phyloP scores from a whole-genome alignment of 805 yeast species.

The Starmera quercuum region DNA sequence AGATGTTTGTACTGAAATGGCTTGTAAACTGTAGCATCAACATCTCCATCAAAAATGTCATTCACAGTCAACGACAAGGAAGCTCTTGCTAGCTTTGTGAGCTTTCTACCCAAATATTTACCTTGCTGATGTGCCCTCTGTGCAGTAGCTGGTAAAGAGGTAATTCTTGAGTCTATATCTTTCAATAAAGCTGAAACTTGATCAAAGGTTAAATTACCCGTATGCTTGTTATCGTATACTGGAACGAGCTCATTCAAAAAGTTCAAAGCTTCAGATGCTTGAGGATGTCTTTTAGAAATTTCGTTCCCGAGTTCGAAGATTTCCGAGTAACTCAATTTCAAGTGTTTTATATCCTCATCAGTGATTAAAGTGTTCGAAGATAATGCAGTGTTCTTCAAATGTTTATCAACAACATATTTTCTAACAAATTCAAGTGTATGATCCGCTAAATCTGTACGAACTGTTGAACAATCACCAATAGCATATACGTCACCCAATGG shows the following conservation, averaged over 20 bases:
- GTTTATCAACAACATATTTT: slow-evolving; percentile 36
- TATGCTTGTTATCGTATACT: slow-evolving; percentile 37
- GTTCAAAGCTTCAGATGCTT: slow-evolving; percentile 47
- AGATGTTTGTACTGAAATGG: slow-evolving; percentile 59
- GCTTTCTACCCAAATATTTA: slow-evolving; percentile 51
- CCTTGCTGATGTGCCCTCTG: slow-evolving; percentile 73
- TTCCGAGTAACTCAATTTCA: slow-evolving; percentile 40
- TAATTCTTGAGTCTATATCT: slow-evolving; percentile 53
- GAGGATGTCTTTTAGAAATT: slow-evolving; percentile 46
- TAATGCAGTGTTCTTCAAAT: slow-evolving; percentile 25
- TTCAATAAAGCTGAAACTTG: slow-evolving; percentile 43
- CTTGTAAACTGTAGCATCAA: slow-evolving; percentile 45
- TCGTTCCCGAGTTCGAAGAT: slow-evolving; percentile 39
- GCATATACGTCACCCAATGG: slow-evolving; percentile 64
- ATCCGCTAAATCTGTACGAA: slow-evolving; percentile 50
- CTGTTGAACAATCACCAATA: slow-evolving; percentile 66
- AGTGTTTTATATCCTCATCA: slow-evolving; percentile 43
- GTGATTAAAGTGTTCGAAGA: slow-evolving; percentile 30
- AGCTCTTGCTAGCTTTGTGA: slow-evolving; percentile 42
- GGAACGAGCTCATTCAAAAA: slow-evolving; percentile 43
- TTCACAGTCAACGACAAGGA: slow-evolving; percentile 34
- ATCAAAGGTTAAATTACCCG: slow-evolving; percentile 44
- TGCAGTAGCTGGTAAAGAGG: slow-evolving; percentile 68
- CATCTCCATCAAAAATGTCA: slow-evolving; percentile 43
- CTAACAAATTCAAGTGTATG: slow-evolving; percentile 46